A percentile compares a stretch with the other conserved stretches of the same genome.
These are phyloP conservation scores for Fusarium pseudocircinatum DNA, from an alignment of 2,329 filamentous ascomycete genomes.

Conservation along the genomic window DNA sequence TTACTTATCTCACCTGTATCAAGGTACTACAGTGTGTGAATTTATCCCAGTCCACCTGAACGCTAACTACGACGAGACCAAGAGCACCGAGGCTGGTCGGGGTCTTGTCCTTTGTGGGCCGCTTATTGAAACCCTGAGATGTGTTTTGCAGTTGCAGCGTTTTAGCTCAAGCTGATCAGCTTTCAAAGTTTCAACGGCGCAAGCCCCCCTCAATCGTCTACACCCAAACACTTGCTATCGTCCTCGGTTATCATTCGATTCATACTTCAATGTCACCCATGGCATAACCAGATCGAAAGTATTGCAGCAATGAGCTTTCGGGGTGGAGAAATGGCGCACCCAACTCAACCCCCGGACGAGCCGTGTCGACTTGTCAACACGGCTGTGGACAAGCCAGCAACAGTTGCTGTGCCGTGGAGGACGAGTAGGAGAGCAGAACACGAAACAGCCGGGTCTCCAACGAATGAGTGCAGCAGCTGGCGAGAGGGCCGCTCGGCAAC, in stretches of 20 bases:
- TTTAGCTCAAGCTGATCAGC: conserved; percentile 19
- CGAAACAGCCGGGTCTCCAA: conserved; percentile 22
- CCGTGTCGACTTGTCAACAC: conserved; percentile 37
- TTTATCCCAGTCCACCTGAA: not conserved
- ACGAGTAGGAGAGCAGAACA: conserved; percentile 28
- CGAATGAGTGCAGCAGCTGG: conserved; percentile 25
- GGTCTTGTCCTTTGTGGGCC: conserved; percentile 28
- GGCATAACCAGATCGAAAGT: conserved; percentile 28
- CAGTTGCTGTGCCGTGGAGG: conserved; percentile 15
- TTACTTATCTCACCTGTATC: not conserved
- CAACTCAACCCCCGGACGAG: conserved; percentile 30
- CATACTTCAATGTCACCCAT: conserved; percentile 1
- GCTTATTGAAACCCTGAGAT: conserved; percentile 11
- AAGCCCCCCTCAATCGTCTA: conserved; percentile 26
- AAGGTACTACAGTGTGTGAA: not conserved
- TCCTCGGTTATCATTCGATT: not conserved
- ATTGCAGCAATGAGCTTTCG: conserved; percentile 35
- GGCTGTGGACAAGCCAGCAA: conserved; percentile 32
- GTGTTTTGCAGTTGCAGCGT: conserved; percentile 11
- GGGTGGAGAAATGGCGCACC: conserved; percentile 43
- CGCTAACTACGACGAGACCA: conserved; percentile 25
- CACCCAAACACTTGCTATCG: not conserved
- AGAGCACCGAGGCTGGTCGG: conserved; percentile 10
- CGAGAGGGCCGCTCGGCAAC: conserved; percentile 26
- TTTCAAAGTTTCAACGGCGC: conserved; percentile 33